Evolutionary conservation across 495 filamentous ascomycete genomes (phyloP).

Genomic region (Penicillium goetzii): DNA sequence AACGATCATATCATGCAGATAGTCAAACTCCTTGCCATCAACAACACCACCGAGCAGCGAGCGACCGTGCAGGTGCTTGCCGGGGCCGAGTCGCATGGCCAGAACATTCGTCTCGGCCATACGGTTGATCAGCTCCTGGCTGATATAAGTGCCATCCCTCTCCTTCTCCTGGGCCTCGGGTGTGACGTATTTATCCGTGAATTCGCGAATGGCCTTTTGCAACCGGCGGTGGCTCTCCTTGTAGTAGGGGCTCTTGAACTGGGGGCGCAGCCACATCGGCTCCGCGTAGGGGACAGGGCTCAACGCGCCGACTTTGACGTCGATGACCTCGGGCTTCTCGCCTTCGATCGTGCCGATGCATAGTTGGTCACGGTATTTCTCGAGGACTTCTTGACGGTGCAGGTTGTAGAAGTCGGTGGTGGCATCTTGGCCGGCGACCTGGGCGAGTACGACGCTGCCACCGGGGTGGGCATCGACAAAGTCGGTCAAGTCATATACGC

Average conservation of each 20-base stretch:
- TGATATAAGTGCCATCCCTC: slow-evolving; percentile 71
- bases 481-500: slow-evolving; percentile 62
- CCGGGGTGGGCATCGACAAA: slow-evolving; percentile 65
- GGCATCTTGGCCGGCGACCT: slow-evolving; percentile 61
- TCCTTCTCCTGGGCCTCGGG: slow-evolving; percentile 83
- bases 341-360: slow-evolving; percentile 75
- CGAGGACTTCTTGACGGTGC: slow-evolving; percentile 66
- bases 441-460: slow-evolving; percentile 55
- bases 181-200: slow-evolving; percentile 69
- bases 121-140: slow-evolving; percentile 74
- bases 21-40: slow-evolving; percentile 81
- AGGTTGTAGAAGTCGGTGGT: slow-evolving; percentile 61
- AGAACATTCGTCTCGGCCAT: slow-evolving; percentile 76
- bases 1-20: slow-evolving; percentile 81
- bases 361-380: slow-evolving; percentile 70
- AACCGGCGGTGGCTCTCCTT: slow-evolving; percentile 73
- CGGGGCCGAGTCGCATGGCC: slow-evolving; percentile 83
- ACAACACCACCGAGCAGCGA: slow-evolving; percentile 70
- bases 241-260: slow-evolving; percentile 83
- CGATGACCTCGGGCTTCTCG: slow-evolving; percentile 74
- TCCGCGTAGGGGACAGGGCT: slow-evolving; percentile 80
- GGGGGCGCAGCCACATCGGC: slow-evolving; percentile 76
- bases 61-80: slow-evolving; percentile 76
- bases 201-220: slow-evolving; percentile 72
- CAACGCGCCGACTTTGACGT: slow-evolving; percentile 70